phyloP scores from a whole-genome alignment of 805 yeast genomes.

The Clavispora asparagi region DNA sequence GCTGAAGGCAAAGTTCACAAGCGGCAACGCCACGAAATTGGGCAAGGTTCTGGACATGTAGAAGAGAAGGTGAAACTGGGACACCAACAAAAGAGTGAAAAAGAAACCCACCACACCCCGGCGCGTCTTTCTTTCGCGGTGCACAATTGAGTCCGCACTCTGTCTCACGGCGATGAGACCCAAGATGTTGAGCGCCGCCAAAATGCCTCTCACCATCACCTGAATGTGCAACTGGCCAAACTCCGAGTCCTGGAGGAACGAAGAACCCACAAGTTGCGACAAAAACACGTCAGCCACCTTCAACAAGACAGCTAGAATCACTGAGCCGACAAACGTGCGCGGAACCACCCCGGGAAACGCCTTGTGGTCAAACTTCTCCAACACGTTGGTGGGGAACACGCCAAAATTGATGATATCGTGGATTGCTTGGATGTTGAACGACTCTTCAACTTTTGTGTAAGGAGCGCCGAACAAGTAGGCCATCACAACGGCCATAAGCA shows the following conservation, averaged over 20 bases:
- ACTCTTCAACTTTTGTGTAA: conserved; percentile 89
- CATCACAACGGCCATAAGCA: conserved; percentile 43
- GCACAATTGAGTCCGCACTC: conserved; percentile 18
- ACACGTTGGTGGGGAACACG: conserved; percentile 22
- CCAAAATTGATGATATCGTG: conserved; percentile 77
- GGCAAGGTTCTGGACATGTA: conserved; percentile 85
- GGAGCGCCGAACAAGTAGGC: conserved; percentile 60
- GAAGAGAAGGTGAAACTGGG: conserved; percentile 77
- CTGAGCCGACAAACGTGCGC: conserved; percentile 73
- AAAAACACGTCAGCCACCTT: conserved; percentile 26
- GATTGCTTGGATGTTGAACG: conserved; percentile 84
- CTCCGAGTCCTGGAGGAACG: conserved; percentile 6
- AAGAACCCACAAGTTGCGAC: conserved; percentile 7
- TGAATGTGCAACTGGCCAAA: conserved; percentile 47
- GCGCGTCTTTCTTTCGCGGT: conserved; percentile 15
- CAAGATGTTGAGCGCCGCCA: conserved; percentile 59
- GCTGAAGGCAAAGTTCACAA: conserved; percentile 53
- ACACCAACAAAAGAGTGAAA: conserved; percentile 52
- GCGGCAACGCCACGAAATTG: conserved; percentile 78
- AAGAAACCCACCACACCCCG: conserved; percentile 41
- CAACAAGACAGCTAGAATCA: conserved; percentile 44
- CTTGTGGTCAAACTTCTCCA: conserved; percentile 62
- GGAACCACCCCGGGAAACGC: conserved; percentile 88
- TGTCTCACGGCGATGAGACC: conserved; percentile 49
- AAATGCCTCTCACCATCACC: conserved; percentile 47